Evolutionary conservation across 768 basidiomycete species (phyloP), one percentile per base, ranked within the genome.

Genomic region (Mycena galopus): DNA sequence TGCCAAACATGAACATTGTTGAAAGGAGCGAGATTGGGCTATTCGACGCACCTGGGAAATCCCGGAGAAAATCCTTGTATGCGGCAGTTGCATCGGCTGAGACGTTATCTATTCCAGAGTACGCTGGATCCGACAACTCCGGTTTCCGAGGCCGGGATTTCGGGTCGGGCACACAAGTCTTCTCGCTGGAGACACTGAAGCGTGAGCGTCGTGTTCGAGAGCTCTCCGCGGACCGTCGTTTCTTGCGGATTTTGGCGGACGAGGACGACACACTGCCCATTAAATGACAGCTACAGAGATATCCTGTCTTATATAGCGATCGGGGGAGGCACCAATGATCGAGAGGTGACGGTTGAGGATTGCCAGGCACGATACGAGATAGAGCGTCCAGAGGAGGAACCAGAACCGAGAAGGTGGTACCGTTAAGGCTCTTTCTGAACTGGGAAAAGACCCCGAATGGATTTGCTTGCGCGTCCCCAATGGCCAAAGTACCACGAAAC

Each of bases 1-100:
- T 79, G 84, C 39, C 67, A 51, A n/a, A 21, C 0, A n/a, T 55
- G 35, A 25, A 56, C 27, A 65, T 14, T 7, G 51, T 23, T 19
- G 50, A 42, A 2, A 37, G 19, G 6, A 8, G 12, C 14, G 12
- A 35, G 12, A 17, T 10, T 7, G n/a, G n/a, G n/a, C n/a, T 19
- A 12, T 8, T 29, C 23, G 39, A 51, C 66, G 47, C 47, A 67
- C 60, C 67, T 0, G 67, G 67, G 23, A 62, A 69, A 19, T 29
- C 10, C 12, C 2, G n/a, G 23, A 69, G 51, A 33, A 69, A 69
- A 2, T 55, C 21, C 6, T 56, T 30, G 53, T 69, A 69, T 3
- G 51, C 37, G 16, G 16, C 2, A 19, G n/a, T 39, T 29, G 60
- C 51, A 11, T 55, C 60, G 14, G 47, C 35, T 6, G 60, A 61